Percentiles rank a stretch among this genome's conserved stretches.
Conservation (phyloP, 306 rosid genomes). For the Quercus robur region DNA sequence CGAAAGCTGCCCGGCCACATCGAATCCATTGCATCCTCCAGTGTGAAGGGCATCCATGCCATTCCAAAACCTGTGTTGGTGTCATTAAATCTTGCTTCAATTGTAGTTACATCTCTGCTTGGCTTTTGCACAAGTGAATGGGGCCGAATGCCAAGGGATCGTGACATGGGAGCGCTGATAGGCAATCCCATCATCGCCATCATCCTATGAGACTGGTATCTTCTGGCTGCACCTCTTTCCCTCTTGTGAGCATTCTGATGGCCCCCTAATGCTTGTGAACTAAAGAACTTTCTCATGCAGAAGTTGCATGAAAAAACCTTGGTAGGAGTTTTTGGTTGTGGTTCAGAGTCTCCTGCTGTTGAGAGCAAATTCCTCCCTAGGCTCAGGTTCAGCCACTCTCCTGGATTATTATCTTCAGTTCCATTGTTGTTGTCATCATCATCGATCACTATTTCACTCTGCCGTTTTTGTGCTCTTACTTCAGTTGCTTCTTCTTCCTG, state of each 20-base stretch:
- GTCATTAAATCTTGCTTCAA: constrained; percentile 57
- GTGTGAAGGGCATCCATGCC: constrained; percentile 43
- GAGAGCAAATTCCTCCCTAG: constrained; percentile 51
- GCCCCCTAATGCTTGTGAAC: constrained; percentile 96
- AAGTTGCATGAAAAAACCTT: constrained; percentile 91
- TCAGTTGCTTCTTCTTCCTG: constrained; percentile 31
- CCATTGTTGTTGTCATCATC: constrained; percentile 27
- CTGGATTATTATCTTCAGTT: constrained; percentile 37
- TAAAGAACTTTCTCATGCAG: constrained; percentile 88
- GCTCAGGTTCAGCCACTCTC: constrained; percentile 82
- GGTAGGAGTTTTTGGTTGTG: constrained; percentile 38
- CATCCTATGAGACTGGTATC: constrained; percentile 75
- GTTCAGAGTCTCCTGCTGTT: constrained; percentile 41
- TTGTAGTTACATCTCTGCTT: constrained; percentile 45
- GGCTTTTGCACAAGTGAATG: constrained; percentile 78
- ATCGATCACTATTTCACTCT: constrained; percentile 15
- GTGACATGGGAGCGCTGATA: constrained; percentile 32
- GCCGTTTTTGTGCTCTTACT: constrained; percentile 27
- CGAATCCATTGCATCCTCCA: constrained; percentile 49
- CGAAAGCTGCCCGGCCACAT: constrained; percentile 97
- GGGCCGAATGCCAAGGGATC: constrained; percentile 75
- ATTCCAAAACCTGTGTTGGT: constrained; percentile 41
- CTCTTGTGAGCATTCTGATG: constrained; percentile 97
- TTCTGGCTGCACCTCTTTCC: constrained; percentile 89
- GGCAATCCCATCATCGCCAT: constrained; percentile 65